Base-by-base conservation (phyloP, 148 eudicot species). In the Rhododendron griersonianum region DNA sequence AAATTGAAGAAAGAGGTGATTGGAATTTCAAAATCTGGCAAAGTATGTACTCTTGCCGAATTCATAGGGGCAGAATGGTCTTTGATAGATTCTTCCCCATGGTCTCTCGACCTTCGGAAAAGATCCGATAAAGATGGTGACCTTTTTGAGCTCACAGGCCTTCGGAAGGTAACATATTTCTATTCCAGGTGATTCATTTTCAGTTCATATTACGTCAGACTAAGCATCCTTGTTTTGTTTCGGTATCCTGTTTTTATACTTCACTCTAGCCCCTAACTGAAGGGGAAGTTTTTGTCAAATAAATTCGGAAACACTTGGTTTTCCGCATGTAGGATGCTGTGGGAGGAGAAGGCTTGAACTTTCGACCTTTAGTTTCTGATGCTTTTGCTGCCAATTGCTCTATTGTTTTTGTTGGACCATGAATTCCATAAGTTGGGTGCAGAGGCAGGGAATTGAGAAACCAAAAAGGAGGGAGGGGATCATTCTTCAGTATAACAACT, bases 131-230 rank as follows among this genome's bases (percentile, higher is more conserved):
- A 88, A 61, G 92, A 89, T 50, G 90, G 88, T 47, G 89, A 88
- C 85, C 89, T 94, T 87, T 93, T 94, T 83, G 96, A 92, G 92
- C 90, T 98, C 75, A 87, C 86, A 45, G 98, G 99, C 55, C 87
- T 90, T 69, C 90, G 78, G 82, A 90, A 86, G 91, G 99, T 97
- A 91, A 92, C 85, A 23, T 7, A 44, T 37, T 28, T 39, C 48
- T 39, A 47, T 53, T 51, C 44, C 11, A n/a, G 81, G 73, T 67
- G 47, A 78, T 90, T 84, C 51, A 33, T 87, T 13, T 81, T 85
- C 84, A 21, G 15, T n/a, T 41, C 39, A 47, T 41, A 47, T 37
- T 39, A 47, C 13, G 30, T 50, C 48, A 35, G 18, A 74, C 50
- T 44, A 47, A 33, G 19, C 63, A 69, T 61, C 6, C 6, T 5